Conservation (phyloP, 805 yeast species). For the Tetrapisispora arboricola region DNA sequence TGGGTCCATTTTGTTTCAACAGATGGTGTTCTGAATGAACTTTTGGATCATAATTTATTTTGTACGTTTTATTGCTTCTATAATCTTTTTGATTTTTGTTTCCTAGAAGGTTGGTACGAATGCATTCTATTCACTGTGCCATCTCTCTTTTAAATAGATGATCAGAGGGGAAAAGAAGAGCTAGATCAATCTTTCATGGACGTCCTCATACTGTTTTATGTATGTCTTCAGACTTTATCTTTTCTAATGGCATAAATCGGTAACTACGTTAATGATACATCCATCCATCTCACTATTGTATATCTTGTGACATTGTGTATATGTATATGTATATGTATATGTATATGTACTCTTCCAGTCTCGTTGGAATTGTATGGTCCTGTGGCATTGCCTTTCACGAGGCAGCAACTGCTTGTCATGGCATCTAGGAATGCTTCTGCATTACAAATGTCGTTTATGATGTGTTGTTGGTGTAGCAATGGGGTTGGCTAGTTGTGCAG, state of each 20-base stretch:
- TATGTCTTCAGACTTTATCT: conserved; percentile 6
- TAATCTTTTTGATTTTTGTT: background rate
- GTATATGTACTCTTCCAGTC: background rate
- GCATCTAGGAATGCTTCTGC: no score
- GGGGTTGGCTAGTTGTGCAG: no score
- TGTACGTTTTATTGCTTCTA: background rate
- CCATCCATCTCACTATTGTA: no score
- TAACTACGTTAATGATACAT: conserved; percentile 25
- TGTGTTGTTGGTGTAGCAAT: no score
- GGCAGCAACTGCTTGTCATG: no score
- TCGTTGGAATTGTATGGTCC: no score
- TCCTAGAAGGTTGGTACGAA: conserved; percentile 22
- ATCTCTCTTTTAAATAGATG: conserved; percentile 22
- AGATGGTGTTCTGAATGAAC: no score
- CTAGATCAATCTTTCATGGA: conserved; percentile 20
- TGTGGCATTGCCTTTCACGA: no score
- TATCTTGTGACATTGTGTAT: no score
- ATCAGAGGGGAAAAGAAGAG: conserved; percentile 30
- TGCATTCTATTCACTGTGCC: conserved; percentile 31
- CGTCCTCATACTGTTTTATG: conserved; percentile 4
- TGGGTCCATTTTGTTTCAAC: no score
- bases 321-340: background rate
- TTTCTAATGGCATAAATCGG: conserved; percentile 19
- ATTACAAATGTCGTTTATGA: no score
- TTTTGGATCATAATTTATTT: no score